These are phyloP conservation scores for Letharia lupina DNA, from an alignment of 495 filamentous ascomycete species.

Conservation along the genomic window DNA sequence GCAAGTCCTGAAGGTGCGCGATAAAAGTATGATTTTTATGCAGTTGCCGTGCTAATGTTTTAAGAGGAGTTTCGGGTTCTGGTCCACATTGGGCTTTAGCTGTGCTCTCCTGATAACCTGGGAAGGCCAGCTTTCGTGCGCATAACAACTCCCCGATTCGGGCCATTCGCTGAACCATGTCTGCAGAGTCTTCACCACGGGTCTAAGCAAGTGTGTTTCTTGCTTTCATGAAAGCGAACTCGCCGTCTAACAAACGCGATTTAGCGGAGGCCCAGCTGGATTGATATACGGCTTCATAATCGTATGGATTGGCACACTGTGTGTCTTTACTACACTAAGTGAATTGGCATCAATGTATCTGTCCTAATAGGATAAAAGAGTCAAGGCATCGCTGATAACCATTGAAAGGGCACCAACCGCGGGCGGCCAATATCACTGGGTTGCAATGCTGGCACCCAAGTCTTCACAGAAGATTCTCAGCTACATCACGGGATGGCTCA, in stretches of 20 bases:
- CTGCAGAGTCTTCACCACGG: conserved; percentile 14
- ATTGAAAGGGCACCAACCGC: conserved; percentile 36
- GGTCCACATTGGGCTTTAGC: conserved; percentile 40
- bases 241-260: neutral
- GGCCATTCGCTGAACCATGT: neutral
- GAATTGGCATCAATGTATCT: conserved; percentile 39
- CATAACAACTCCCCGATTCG: neutral
- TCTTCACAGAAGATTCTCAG: conserved; percentile 34
- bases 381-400: no score
- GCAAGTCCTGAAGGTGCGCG: neutral
- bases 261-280: conserved; percentile 44
- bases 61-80: conserved; percentile 36
- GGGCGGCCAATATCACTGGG: conserved; percentile 47
- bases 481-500: conserved; percentile 44
- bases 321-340: conserved; percentile 30
- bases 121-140: conserved; percentile 33
- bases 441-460: conserved; percentile 39
- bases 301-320: conserved; percentile 36
- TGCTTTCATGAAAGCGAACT: no score
- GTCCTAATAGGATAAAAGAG: neutral
- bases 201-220: conserved; percentile 14
- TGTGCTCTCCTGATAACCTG: conserved; percentile 37
- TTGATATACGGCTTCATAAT: conserved; percentile 46
- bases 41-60: neutral
- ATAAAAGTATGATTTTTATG: neutral